Conservation (phyloP, 2,329 filamentous ascomycete genomes). For the Colletotrichum orchidophilum region DNA sequence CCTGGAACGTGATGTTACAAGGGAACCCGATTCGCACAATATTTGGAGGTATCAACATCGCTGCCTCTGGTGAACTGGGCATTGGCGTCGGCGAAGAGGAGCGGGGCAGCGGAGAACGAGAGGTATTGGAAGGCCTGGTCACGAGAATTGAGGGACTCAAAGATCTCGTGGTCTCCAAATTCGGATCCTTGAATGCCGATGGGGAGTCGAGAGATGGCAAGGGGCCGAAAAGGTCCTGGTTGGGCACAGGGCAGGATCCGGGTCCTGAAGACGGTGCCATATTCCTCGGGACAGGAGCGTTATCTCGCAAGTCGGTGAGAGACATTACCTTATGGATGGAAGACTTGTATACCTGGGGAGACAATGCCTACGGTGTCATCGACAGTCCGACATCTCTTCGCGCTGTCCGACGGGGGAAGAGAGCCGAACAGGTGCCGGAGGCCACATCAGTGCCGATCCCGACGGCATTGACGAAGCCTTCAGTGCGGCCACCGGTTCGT, state of each 20-base stretch:
- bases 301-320: slow-evolving; percentile 76
- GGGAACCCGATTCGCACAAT: slow-evolving; percentile 86
- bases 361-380: slow-evolving; percentile 83
- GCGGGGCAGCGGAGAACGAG: slow-evolving; percentile 90
- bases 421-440: slow-evolving; percentile 30
- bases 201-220: slow-evolving; percentile 41
- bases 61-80: slow-evolving; percentile 89
- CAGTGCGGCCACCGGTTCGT: slow-evolving; percentile 1
- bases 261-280: slow-evolving; percentile 82
- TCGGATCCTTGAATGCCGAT: slow-evolving; percentile 61
- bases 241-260: slow-evolving; percentile 76
- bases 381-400: slow-evolving; percentile 79
- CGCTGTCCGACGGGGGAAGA: slow-evolving; percentile 53
- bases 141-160: slow-evolving; percentile 83
- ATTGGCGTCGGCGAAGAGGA: slow-evolving; percentile 96
- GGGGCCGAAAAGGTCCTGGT: slow-evolving; percentile 63
- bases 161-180: slow-evolving; percentile 88
- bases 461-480: neutral
- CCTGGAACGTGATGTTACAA: slow-evolving; percentile 91
- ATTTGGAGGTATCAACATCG: slow-evolving; percentile 86
- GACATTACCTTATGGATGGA: slow-evolving; percentile 88
- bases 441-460: neutral
- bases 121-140: slow-evolving; percentile 90
- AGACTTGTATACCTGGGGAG: slow-evolving; percentile 84
- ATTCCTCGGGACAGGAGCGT: slow-evolving; percentile 81